Evolutionary conservation across 164 flowering plant genomes (phyloP).

Genomic region (Liriodendron chinense): DNA sequence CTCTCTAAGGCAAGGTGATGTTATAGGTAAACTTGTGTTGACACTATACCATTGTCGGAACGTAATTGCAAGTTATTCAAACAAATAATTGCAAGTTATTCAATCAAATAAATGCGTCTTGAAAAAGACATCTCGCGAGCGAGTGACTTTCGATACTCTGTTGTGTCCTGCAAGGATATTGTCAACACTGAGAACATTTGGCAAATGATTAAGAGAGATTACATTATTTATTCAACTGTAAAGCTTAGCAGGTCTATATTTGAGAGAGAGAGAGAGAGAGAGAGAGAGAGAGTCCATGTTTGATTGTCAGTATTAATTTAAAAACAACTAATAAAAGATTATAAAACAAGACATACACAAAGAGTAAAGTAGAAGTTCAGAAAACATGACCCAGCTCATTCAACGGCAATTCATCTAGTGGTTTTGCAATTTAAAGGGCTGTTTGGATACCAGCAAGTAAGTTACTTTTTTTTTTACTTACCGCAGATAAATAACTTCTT

Average conservation of each 20-base stretch:
- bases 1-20: too few species aligned
- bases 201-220: background rate
- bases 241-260: background rate
- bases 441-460: background rate
- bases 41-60: too few species aligned
- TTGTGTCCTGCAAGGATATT: slow-evolving; percentile 49
- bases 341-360: background rate
- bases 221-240: background rate
- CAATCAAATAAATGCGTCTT: too few species aligned
- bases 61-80: too few species aligned
- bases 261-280: too few species aligned
- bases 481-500: too few species aligned
- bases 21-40: too few species aligned
- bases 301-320: background rate
- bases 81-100: too few species aligned
- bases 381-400: background rate
- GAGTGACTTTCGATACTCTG: slow-evolving; percentile 70
- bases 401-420: background rate
- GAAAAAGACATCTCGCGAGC: slow-evolving; percentile 45
- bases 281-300: background rate
- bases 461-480: background rate
- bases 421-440: background rate
- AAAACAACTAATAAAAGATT: background rate
- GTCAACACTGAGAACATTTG: background rate
- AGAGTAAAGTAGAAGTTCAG: background rate